phyloP scores from a whole-genome alignment of 768 basidiomycete genomes.

The Mycena vitilis region DNA sequence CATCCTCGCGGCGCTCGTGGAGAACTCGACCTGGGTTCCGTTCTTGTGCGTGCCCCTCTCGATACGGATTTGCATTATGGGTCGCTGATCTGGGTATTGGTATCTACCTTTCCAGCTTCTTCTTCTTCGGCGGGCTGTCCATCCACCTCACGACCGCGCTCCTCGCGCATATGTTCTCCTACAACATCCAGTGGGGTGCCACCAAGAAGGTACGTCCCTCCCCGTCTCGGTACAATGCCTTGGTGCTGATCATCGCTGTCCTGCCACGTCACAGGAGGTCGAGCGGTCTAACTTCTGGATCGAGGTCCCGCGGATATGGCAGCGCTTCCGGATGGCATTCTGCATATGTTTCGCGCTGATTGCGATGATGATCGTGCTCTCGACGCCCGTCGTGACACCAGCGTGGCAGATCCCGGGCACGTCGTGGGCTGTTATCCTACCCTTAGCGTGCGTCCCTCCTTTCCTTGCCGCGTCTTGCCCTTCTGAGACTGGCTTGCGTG shows the following conservation, averaged over 20 bases:
- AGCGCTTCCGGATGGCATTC: constrained; percentile 80
- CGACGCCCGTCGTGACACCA: constrained; percentile 62
- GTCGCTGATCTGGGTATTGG: constrained; percentile 7
- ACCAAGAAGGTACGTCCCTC: constrained; percentile 67
- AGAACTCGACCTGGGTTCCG: constrained; percentile 74
- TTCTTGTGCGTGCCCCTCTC: constrained; percentile 74
- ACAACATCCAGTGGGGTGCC: constrained; percentile 83
- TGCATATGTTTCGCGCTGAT: constrained; percentile 63
- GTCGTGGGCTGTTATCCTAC: constrained; percentile 83
- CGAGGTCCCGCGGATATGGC: constrained; percentile 86
- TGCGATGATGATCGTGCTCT: constrained; percentile 68
- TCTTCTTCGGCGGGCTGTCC: constrained; percentile 83
- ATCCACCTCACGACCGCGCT: constrained; percentile 75
- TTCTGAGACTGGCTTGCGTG: neutral
- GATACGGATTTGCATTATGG: neutral
- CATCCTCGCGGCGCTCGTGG: constrained; percentile 60
- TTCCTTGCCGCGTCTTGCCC: constrained; percentile 33
- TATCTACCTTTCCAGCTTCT: constrained; percentile 60
- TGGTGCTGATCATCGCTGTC: neutral
- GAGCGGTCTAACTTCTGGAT: constrained; percentile 92
- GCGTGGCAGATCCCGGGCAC: constrained; percentile 72
- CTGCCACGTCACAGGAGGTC: constrained; percentile 69
- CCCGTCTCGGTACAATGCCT: neutral
- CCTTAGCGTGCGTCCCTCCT: constrained; percentile 64
- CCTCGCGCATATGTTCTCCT: constrained; percentile 78